Percentiles rank a stretch among this genome's conserved stretches.
Evolutionary conservation across 768 basidiomycete species (phyloP).

Genomic region (Xerocomellus amylosporus): DNA sequence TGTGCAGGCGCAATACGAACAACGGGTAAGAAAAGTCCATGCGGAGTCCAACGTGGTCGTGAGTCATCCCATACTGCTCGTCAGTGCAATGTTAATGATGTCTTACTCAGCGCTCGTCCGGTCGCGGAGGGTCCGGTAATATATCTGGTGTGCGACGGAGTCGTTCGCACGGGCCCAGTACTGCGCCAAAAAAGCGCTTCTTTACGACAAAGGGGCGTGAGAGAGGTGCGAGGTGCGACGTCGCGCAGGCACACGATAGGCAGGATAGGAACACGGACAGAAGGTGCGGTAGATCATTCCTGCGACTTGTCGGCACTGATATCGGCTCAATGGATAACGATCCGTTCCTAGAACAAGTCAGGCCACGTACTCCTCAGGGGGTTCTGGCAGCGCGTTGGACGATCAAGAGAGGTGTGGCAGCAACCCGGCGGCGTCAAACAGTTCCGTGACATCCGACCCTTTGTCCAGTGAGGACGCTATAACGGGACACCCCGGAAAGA

Average conservation of each 20-base stretch:
- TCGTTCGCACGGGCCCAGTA: conserved; percentile 1
- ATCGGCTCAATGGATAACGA: not conserved
- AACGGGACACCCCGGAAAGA: not conserved
- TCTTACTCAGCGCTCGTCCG: conserved; percentile 22
- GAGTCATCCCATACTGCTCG: not conserved
- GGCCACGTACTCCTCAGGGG: conserved; percentile 12
- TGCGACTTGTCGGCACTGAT: not conserved
- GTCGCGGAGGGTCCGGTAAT: conserved; percentile 29
- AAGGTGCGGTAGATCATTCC: conserved; percentile 2
- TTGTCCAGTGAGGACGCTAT: not conserved
- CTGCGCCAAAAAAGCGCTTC: conserved; percentile 1
- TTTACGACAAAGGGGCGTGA: conserved; percentile 17
- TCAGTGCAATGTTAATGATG: not conserved
- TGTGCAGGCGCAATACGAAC: conserved; percentile 14
- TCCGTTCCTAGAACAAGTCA: conserved; percentile 7
- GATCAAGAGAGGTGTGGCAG: not conserved
- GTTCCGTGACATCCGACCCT: conserved; percentile 1
- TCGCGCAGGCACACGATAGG: not conserved
- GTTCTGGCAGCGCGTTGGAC: conserved; percentile 1
- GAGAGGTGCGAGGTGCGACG: not conserved
- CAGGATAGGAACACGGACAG: not conserved
- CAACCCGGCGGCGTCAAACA: not conserved
- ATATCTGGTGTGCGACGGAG: conserved; percentile 14
- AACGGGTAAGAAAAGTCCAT: conserved; percentile 10
- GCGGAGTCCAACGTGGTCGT: conserved; percentile 19